Evolutionary conservation across 2,329 filamentous ascomycete genomes (phyloP).

Genomic region (Fusarium sp.): DNA sequence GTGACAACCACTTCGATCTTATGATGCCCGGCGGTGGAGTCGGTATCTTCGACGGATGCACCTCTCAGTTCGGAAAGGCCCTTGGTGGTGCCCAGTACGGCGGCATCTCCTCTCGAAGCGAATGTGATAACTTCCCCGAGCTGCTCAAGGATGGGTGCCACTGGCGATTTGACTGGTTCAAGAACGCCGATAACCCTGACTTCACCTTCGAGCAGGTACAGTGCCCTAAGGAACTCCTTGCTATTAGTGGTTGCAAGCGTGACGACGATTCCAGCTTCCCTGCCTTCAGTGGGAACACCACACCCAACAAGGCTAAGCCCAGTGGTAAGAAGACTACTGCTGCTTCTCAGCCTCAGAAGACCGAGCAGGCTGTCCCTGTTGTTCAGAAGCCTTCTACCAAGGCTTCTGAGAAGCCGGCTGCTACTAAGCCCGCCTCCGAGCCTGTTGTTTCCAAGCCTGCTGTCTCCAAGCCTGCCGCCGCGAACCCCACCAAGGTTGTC

Average conservation of each 20-base stretch:
- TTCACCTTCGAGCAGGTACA: constrained; percentile 67
- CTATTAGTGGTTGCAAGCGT: constrained; percentile 52
- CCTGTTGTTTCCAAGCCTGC: neutral
- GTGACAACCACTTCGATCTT: constrained; percentile 69
- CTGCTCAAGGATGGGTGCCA: constrained; percentile 67
- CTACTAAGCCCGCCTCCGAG: constrained; percentile 9
- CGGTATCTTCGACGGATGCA: constrained; percentile 65
- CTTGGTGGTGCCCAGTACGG: constrained; percentile 68
- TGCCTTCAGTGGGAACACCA: constrained; percentile 31
- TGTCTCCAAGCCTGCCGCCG: constrained; percentile 12
- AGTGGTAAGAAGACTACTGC: constrained; percentile 3
- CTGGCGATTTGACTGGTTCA: constrained; percentile 74
- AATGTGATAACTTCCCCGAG: constrained; percentile 64
- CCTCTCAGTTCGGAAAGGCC: constrained; percentile 55
- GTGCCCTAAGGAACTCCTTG: constrained; percentile 62
- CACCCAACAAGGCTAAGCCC: constrained; percentile 19
- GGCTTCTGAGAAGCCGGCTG: constrained; percentile 4
- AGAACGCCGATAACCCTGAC: constrained; percentile 66
- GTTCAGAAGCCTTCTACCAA: constrained; percentile 28
- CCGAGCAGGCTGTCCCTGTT: constrained; percentile 17
- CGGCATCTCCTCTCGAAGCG: constrained; percentile 61
- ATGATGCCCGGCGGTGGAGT: constrained; percentile 66
- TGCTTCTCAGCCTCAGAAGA: constrained; percentile 16
- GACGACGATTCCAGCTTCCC: constrained; percentile 48
- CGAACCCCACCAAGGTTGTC: constrained; percentile 6